Evolutionary conservation across 2,329 filamentous ascomycete genomes (phyloP).

Genomic region (Talaromyces verruculosus): DNA sequence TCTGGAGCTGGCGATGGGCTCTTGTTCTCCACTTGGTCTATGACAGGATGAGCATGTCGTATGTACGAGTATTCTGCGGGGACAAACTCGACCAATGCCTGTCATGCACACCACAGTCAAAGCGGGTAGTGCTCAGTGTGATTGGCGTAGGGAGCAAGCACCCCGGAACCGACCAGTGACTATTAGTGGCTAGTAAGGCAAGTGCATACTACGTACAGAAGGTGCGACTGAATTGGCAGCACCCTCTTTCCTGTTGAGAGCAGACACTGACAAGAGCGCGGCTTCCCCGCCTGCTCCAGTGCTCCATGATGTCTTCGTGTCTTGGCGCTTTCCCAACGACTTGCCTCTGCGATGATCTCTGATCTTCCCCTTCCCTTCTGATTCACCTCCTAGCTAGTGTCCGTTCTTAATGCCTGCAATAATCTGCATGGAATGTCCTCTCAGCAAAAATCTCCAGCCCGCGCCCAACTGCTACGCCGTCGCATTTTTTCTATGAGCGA

Average conservation of each 20-base stretch:
- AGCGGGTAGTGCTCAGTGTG: background rate
- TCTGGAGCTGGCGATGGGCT: slow-evolving; percentile 6
- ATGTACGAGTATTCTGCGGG: background rate
- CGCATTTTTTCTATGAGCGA: slow-evolving; percentile 7
- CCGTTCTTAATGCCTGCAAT: background rate
- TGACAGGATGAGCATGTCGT: background rate
- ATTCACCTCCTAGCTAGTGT: background rate
- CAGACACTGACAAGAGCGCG: too few species aligned
- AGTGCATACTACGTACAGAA: background rate
- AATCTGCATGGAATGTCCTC: slow-evolving; percentile 6
- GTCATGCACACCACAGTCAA: too few species aligned
- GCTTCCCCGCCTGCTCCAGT: background rate
- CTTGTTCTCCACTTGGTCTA: background rate
- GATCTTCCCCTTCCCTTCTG: background rate
- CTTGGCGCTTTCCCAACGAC: background rate
- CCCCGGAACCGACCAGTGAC: background rate
- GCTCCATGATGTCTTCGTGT: background rate
- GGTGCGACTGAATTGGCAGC: slow-evolving; percentile 2
- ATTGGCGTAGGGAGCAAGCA: background rate
- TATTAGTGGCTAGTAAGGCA: background rate
- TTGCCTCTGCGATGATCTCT: background rate
- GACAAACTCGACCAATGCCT: background rate
- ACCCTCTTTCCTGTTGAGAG: background rate
- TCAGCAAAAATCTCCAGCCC: background rate
- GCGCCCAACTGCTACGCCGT: background rate